Base-by-base conservation (phyloP, 345 rosid genomes). In the Salix brachista region DNA sequence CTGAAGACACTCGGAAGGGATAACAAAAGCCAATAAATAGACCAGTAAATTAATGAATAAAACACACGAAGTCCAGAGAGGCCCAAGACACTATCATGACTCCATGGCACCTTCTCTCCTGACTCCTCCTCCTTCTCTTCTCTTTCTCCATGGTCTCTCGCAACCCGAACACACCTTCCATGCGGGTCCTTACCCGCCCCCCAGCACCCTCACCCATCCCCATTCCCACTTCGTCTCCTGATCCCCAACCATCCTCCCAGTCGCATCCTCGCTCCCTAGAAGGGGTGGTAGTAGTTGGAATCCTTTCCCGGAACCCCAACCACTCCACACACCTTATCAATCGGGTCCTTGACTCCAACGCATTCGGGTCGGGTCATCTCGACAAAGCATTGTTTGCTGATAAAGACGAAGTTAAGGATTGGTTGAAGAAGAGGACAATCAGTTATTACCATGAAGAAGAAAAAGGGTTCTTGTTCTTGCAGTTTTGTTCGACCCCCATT, bases 101-200 rank as follows among this genome's bases (percentile, higher is more conserved):
- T 65, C 19, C 0, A 74, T 74, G 77, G 21, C 21, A 3, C 5
- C 5, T 17, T 70, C 36, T 65, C 50, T 12, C 44, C 34, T 14
- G 54, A 28, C 8, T 34, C 62, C 17, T 5, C 8, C 44, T 52
- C 44, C 6, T 25, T 65, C 65, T 18, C 32, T 13, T 25, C 48
- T 8, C 76, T 11, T 52, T 54, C 34, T 50, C 32, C 65, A 89
- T 89, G 92, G 87, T 83, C 84, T 78, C 87, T 50, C 86, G 83
- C 25, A 85, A 69, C 61, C 68, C 42, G 41, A 78, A 66, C 70
- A 76, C 71, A 14, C 89, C 81, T 46, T 54, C 90, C 41, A 81
- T 91, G 82, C 97, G 96, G 88, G 94, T 91, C 82, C 79, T 93
- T 72, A 85, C 89, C 81, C 96, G 94, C 30, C 89, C 90, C 8